Percentiles rank a stretch among this genome's conserved stretches.
Evolutionary conservation across 2,329 filamentous ascomycete species (phyloP).

Genomic region (Cytospora mali): DNA sequence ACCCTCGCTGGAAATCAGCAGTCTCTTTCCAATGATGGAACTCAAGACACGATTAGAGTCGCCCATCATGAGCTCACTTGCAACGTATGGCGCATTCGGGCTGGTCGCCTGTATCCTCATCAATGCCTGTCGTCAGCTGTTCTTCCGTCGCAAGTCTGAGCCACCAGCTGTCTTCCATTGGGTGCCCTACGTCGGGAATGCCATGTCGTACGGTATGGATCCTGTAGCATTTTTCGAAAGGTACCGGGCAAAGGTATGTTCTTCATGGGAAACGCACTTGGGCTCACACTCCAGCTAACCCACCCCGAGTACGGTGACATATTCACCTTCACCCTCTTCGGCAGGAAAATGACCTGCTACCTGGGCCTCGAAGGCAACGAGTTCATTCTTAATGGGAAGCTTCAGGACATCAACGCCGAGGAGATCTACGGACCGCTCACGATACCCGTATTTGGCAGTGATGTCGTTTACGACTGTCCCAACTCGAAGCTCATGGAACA

Average conservation of each 20-base stretch:
- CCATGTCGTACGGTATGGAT: slow-evolving; percentile 5
- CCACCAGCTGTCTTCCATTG: slow-evolving; percentile 12
- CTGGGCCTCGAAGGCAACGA: slow-evolving; percentile 83
- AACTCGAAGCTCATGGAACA: slow-evolving; percentile 95
- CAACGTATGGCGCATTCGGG: no score
- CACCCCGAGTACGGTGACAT: slow-evolving; percentile 74
- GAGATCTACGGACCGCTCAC: slow-evolving; percentile 83
- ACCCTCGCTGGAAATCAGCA: no score
- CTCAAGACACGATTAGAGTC: no score
- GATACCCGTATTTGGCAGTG: slow-evolving; percentile 74
- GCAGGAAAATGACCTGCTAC: slow-evolving; percentile 86
- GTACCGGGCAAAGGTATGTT: slow-evolving; percentile 10
- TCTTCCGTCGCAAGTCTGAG: slow-evolving; percentile 8
- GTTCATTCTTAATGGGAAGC: slow-evolving; percentile 88
- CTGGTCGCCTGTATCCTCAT: neutral
- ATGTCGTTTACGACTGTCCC: slow-evolving; percentile 89
- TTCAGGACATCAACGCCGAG: slow-evolving; percentile 86
- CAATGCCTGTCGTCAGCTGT: slow-evolving; percentile 12
- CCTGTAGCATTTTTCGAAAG: slow-evolving; percentile 5
- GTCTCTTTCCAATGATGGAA: no score
- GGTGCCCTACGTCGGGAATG: slow-evolving; percentile 8
- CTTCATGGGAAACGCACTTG: no score
- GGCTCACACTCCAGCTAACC: neutral
- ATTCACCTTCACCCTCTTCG: slow-evolving; percentile 86
- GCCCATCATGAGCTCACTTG: no score